These are phyloP conservation scores for Afroboletus lepidellus DNA, from an alignment of 1,284 basidiomycete species.

Conservation along the genomic window DNA sequence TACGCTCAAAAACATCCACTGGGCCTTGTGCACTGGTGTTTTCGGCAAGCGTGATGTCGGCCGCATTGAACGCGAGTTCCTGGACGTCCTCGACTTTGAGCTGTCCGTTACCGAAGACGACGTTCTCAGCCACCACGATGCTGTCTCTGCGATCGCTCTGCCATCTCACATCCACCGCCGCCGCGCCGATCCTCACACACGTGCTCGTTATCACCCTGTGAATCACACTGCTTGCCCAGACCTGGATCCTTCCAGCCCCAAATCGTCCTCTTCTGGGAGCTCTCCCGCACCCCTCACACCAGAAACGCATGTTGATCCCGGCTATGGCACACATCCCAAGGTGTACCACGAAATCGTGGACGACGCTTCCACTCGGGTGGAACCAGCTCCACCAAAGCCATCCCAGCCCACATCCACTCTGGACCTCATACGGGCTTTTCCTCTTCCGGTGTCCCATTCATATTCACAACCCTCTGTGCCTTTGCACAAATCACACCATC, in stretches of 20 bases:
- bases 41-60: conserved; percentile 77
- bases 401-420: conserved; percentile 27
- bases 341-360: conserved; percentile 14
- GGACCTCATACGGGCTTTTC: conserved; percentile 34
- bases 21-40: conserved; percentile 74
- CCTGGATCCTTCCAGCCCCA: conserved; percentile 34
- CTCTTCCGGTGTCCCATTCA: conserved; percentile 27
- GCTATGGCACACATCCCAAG: conserved; percentile 18
- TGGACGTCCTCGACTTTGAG: conserved; percentile 73
- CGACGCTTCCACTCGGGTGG: conserved; percentile 2
- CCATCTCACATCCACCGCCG: conserved; percentile 28
- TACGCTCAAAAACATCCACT: conserved; percentile 74
- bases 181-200: conserved; percentile 22
- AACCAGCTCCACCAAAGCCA: conserved; percentile 17
- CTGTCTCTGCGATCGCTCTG: conserved; percentile 43
- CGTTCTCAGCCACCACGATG: conserved; percentile 58
- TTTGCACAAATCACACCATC: conserved; percentile 29
- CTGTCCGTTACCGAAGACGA: conserved; percentile 62
- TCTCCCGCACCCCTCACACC: conserved; percentile 33
- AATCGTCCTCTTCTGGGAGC: conserved; percentile 35
- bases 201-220: conserved; percentile 19
- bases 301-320: conserved; percentile 17
- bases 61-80: conserved; percentile 74
- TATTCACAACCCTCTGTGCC: conserved; percentile 18
- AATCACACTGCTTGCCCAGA: conserved; percentile 24